Percentiles rank a stretch among this genome's conserved stretches.
Conservation (phyloP, 768 basidiomycete genomes). For the Tricholoma terreum region DNA sequence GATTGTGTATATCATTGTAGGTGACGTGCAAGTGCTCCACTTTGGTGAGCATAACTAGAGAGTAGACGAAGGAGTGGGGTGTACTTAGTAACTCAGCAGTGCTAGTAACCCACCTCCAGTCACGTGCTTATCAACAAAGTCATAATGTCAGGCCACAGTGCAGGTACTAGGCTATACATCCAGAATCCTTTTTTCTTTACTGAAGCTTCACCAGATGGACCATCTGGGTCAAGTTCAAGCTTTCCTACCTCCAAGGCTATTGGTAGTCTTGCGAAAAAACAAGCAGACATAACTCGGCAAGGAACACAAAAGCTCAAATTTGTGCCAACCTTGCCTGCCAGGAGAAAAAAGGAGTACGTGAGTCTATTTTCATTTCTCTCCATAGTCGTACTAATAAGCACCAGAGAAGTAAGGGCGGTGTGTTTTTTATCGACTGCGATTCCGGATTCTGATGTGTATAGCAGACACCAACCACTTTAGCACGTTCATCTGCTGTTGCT, state of each 20-base stretch:
- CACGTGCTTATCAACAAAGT: no score
- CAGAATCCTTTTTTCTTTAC: background rate
- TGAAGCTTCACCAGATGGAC: conserved; percentile 26
- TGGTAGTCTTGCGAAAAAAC: conserved; percentile 70
- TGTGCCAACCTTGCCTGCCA: conserved; percentile 69
- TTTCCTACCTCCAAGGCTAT: conserved; percentile 58
- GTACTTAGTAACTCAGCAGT: no score
- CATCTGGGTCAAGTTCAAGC: conserved; percentile 29
- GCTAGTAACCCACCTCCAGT: no score
- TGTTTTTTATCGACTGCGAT: conserved; percentile 15
- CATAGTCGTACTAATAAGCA: conserved; percentile 5
- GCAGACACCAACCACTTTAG: conserved; percentile 46
- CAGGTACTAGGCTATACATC: background rate
- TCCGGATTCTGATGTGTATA: conserved; percentile 5
- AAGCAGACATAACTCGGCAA: conserved; percentile 67
- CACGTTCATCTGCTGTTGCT: conserved; percentile 27
- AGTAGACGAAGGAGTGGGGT: no score
- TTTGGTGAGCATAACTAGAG: conserved; percentile 32
- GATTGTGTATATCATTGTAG: conserved; percentile 91
- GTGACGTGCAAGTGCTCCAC: conserved; percentile 68
- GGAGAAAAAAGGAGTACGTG: conserved; percentile 78
- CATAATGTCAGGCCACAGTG: conserved; percentile 20
- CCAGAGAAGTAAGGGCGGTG: conserved; percentile 66
- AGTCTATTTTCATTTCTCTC: conserved; percentile 12
- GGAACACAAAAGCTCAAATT: conserved; percentile 80